These are phyloP conservation scores for Salvia sclarea DNA, from an alignment of 305 asterid species.

Conservation along the genomic window DNA sequence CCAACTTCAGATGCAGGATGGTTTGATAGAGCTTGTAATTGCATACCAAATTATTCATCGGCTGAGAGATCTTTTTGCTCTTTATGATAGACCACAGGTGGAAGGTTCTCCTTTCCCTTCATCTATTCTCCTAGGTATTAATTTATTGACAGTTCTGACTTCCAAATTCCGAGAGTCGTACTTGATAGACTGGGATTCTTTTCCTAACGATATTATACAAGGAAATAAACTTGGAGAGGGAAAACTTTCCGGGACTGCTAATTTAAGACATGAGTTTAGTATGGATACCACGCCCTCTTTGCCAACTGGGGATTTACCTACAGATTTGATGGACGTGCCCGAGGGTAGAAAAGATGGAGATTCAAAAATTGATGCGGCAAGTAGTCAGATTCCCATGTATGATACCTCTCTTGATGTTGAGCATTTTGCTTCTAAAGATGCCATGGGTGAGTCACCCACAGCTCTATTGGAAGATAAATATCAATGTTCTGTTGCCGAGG, in stretches of 20 bases:
- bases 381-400: conserved; percentile 27
- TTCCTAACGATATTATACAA: conserved; percentile 42
- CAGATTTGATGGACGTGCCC: conserved; percentile 49
- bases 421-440: conserved; percentile 37
- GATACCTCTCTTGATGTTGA: conserved; percentile 43
- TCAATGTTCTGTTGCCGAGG: conserved; percentile 46
- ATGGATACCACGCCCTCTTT: conserved; percentile 25
- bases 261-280: conserved; percentile 40
- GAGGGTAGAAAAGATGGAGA: conserved; percentile 50
- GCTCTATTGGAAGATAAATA: conserved; percentile 43
- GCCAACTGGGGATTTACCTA: conserved; percentile 29
- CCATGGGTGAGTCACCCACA: conserved; percentile 36
- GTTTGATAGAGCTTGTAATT: conserved; percentile 86
- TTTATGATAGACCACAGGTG: conserved; percentile 94
- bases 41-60: conserved; percentile 92
- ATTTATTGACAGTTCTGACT: conserved; percentile 75
- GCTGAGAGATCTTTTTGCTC: conserved; percentile 93
- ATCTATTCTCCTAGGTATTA: conserved; percentile 82
- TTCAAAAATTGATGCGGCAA: conserved; percentile 32
- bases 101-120: conserved; percentile 98
- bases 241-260: conserved; percentile 41
- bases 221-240: conserved; percentile 33
- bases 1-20: conserved; percentile 86
- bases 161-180: conserved; percentile 74
- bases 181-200: conserved; percentile 73